Evolutionary conservation across 441 rosid genomes (phyloP), one percentile per base, ranked within the genome.

Genomic region (Daphne laureola): DNA sequence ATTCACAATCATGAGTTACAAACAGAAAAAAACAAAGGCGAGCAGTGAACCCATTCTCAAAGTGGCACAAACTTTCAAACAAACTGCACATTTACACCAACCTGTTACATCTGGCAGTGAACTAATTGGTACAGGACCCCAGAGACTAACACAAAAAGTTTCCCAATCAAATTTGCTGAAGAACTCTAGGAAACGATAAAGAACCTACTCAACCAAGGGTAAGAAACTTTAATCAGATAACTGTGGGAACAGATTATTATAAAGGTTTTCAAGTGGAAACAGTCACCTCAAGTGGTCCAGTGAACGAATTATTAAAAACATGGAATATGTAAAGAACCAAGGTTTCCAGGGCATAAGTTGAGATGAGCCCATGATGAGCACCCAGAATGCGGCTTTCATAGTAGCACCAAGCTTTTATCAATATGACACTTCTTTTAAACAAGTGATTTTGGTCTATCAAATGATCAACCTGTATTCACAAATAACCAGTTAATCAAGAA

Each of bases 351-450:
- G 67, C 61, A 55, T 63, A 63, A 54, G 67, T 63, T 15, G 67
- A 63, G 50, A 63, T 55, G 31, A 63, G 56, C 17, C 67, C 60
- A 49, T 55, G 61, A 49, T 55, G 61, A 54, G 61, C 60, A 49
- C 67, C 67, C 61, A 55, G 23, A 50, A 49, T 49, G 14, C 51
- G 23, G n/a, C 61, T 63, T 45, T 63, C 67, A 63, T 63, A 63
- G 51, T 63, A 63, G 56, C 67, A 63, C 67, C 67, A 63, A n/a
- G 67, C 67, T 63, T 63, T 63, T 11, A 63, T 63, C 61, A 63
- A 55, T 48, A 55, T 55, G 21, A 63, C 55, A 51, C 67, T 63
- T 43, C 67, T 59, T 55, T 63, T 63, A 55, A 63, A 63, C 49
- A 63, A 55, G 51, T 63, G 56, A 49, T 35, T 55, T 31, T 43